Percentiles rank a stretch among this genome's conserved stretches.
These are phyloP conservation scores for Ceratobasidium sp. DNA, from an alignment of 1,284 basidiomycete genomes.

Conservation along the genomic window DNA sequence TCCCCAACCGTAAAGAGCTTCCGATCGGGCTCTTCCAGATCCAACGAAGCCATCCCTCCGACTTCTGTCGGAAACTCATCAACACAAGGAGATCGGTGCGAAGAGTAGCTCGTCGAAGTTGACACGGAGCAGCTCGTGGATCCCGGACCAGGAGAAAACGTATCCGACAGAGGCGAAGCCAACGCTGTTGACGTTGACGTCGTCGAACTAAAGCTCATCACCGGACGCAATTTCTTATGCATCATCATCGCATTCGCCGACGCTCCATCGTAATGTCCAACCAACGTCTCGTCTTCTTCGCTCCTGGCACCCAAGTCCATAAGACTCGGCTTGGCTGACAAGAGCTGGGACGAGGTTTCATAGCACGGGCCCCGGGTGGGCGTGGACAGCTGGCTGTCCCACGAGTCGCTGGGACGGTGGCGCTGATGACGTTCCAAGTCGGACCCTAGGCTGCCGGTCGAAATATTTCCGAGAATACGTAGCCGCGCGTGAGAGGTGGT, in stretches of 20 bases:
- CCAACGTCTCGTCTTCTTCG: slow-evolving; percentile 40
- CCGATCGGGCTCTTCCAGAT: slow-evolving; percentile 21
- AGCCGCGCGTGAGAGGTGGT: not conserved
- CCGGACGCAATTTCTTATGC: slow-evolving; percentile 9
- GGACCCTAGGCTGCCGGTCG: not conserved
- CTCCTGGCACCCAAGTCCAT: not conserved
- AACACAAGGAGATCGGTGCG: not conserved
- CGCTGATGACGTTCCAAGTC: not conserved
- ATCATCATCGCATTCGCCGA: not conserved
- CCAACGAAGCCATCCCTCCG: slow-evolving; percentile 21
- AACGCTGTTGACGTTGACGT: slow-evolving; percentile 22
- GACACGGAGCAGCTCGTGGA: slow-evolving; percentile 30
- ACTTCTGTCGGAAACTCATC: slow-evolving; percentile 40
- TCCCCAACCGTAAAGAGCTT: slow-evolving; percentile 2
- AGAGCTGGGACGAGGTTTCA: not conserved
- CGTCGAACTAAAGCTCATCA: slow-evolving; percentile 34
- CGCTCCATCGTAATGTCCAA: slow-evolving; percentile 15
- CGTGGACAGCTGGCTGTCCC: slow-evolving; percentile 16
- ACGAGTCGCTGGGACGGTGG: slow-evolving; percentile 15
- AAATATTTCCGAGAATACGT: not conserved
- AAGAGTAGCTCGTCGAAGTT: slow-evolving; percentile 9
- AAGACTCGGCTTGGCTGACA: slow-evolving; percentile 22
- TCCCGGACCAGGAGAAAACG: slow-evolving; percentile 22
- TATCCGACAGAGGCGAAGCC: slow-evolving; percentile 28
- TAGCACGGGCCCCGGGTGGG: not conserved